phyloP scores from a whole-genome alignment of 345 rosid species.

The Microthlaspi erraticum region DNA sequence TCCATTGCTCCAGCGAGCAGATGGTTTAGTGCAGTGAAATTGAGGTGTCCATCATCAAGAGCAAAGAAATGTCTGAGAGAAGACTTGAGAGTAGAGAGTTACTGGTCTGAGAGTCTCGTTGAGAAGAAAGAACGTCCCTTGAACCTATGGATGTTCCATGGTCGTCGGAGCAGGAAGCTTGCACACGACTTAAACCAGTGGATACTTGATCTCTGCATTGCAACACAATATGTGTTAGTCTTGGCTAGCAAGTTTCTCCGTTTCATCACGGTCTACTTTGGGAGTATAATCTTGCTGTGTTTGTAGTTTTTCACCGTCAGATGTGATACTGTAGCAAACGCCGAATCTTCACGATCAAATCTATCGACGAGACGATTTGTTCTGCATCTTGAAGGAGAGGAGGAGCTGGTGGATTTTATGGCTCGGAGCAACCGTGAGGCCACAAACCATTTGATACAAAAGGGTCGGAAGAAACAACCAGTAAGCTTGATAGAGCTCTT shows the following conservation, averaged over 20 bases:
- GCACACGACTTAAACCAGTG: slow-evolving; percentile 44
- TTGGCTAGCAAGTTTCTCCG: slow-evolving; percentile 65
- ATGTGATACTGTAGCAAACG: slow-evolving; percentile 38
- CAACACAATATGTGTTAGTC: slow-evolving; percentile 64
- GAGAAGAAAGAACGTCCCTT: slow-evolving; percentile 76
- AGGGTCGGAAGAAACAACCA: slow-evolving; percentile 63
- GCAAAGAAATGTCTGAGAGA: slow-evolving; percentile 34
- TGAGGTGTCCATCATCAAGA: slow-evolving; percentile 59
- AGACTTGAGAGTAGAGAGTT: slow-evolving; percentile 60
- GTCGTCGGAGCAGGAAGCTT: slow-evolving; percentile 57
- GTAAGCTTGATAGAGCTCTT: slow-evolving; percentile 57
- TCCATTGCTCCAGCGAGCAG: slow-evolving; percentile 71
- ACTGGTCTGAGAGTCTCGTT: slow-evolving; percentile 63
- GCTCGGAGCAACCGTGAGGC: slow-evolving; percentile 64
- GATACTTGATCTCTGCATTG: slow-evolving; percentile 53
- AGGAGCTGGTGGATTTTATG: slow-evolving; percentile 59
- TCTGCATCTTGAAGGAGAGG: slow-evolving; percentile 87
- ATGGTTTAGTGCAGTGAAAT: slow-evolving; percentile 71
- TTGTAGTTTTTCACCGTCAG: slow-evolving; percentile 22
- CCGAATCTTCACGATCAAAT: slow-evolving; percentile 46
- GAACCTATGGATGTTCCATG: slow-evolving; percentile 36
- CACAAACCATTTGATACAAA: slow-evolving; percentile 59
- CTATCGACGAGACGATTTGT: slow-evolving; percentile 54
- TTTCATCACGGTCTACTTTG: slow-evolving; percentile 51
- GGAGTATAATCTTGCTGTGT: slow-evolving; percentile 46